These are phyloP conservation scores for Fragosphaeria purpurea DNA, from an alignment of 2,329 filamentous ascomycete species.

Conservation along the genomic window DNA sequence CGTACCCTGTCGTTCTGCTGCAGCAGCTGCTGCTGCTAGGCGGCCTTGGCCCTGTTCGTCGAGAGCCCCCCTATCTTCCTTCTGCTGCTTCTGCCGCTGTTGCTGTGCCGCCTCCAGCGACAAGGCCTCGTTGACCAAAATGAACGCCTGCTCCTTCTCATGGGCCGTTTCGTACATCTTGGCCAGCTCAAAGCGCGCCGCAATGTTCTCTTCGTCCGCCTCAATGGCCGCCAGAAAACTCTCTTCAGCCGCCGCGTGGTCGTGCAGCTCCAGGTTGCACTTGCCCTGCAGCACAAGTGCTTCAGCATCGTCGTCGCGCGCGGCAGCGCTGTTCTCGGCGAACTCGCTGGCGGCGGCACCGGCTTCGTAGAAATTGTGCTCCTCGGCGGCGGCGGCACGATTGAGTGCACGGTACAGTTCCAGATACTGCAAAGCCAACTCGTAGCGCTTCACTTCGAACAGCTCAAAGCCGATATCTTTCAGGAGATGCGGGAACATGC, in stretches of 20 bases:
- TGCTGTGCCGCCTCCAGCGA: conserved; percentile 45
- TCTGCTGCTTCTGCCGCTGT: conserved; percentile 14
- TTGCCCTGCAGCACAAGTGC: conserved; percentile 48
- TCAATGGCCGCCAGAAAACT: conserved; percentile 68
- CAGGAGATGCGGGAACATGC: conserved; percentile 69
- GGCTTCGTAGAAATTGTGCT: background rate
- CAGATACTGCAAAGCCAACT: conserved; percentile 45
- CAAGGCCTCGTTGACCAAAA: conserved; percentile 66
- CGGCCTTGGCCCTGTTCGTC: background rate
- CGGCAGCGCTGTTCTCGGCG: conserved; percentile 5
- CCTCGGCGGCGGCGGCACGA: conserved; percentile 20
- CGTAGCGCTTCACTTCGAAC: conserved; percentile 24
- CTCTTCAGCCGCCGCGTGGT: conserved; percentile 61
- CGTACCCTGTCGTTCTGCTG: conserved; percentile 5
- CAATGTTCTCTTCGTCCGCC: conserved; percentile 59
- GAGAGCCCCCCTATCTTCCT: background rate
- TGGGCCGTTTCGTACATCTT: conserved; percentile 73
- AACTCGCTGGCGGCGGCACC: background rate
- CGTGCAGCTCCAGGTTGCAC: conserved; percentile 57
- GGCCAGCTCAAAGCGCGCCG: conserved; percentile 69
- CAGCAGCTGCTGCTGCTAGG: conserved; percentile 2
- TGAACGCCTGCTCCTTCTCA: conserved; percentile 65
- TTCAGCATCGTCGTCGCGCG: conserved; percentile 34
- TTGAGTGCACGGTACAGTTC: conserved; percentile 40
- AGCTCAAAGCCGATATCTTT: conserved; percentile 51